Conservation (phyloP, 2,329 filamentous ascomycete species). For the Venturia nashicola region DNA sequence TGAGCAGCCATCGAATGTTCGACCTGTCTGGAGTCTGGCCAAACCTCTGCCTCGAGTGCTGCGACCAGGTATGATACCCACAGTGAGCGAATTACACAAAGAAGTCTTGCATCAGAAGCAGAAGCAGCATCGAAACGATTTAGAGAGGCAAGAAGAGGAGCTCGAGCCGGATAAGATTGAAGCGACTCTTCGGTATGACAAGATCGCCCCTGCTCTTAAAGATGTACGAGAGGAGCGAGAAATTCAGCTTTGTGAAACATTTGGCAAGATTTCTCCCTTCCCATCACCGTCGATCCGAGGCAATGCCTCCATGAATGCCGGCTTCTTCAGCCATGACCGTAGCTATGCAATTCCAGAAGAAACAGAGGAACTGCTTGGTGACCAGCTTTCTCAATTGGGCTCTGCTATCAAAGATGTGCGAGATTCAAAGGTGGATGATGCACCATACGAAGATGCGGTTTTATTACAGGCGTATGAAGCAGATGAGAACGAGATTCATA, state of each 20-base stretch:
- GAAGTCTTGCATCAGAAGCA: constrained; percentile 1
- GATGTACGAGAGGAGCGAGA: constrained; percentile 1
- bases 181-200: not conserved
- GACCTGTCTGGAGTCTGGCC: constrained; percentile 3
- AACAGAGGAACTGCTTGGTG: constrained; percentile 4
- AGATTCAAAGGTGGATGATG: not conserved
- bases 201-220: not conserved
- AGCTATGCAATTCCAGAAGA: not conserved
- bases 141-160: not conserved
- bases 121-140: not conserved
- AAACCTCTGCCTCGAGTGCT: constrained; percentile 3
- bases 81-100: not conserved
- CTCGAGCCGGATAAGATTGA: not conserved
- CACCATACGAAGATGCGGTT: not conserved
- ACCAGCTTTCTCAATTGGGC: not conserved
- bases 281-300: not conserved
- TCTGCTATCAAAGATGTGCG: constrained; percentile 1
- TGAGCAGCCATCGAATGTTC: constrained; percentile 2
- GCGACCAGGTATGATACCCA: not conserved
- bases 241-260: not conserved
- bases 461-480: constrained; percentile 5
- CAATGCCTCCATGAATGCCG: not conserved
- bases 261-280: not conserved
- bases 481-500: constrained; percentile 8
- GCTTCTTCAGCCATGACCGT: not conserved